A percentile compares a stretch with the other conserved stretches of the same genome.
Conservation (phyloP, 768 basidiomycete genomes). For the Lactifluus piperatus region DNA sequence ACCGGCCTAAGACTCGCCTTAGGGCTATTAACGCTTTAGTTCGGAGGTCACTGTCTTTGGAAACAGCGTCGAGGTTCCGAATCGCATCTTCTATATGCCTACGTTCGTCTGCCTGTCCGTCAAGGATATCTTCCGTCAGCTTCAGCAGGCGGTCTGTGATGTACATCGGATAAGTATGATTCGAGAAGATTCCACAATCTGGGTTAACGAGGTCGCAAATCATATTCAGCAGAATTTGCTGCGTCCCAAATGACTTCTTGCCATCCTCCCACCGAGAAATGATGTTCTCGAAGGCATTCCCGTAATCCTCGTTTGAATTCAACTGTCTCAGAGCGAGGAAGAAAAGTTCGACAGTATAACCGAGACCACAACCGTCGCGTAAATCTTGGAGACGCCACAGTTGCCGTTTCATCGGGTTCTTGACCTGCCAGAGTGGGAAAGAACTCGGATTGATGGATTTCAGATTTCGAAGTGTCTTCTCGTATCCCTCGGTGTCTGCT, state of each 20-base stretch:
- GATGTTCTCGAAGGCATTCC: not conserved
- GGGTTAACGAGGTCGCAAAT: not conserved
- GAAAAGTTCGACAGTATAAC: not conserved
- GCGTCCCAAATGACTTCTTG: not conserved
- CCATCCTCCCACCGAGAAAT: not conserved
- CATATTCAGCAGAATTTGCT: not conserved
- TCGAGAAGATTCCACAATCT: not conserved
- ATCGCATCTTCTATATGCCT: not conserved
- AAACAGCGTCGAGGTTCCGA: not conserved
- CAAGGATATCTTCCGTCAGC: not conserved
- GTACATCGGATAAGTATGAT: not conserved
- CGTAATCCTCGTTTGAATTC: not conserved
- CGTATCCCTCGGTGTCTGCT: not conserved
- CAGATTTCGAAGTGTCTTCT: not conserved
- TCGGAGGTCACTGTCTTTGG: not conserved
- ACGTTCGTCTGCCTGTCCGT: not conserved
- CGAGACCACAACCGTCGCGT: not conserved
- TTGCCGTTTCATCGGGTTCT: not conserved
- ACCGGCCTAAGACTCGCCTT: not conserved
- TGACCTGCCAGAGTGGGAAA: not conserved
- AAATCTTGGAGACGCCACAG: conserved; percentile 5
- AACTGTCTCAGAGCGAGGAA: conserved; percentile 3
- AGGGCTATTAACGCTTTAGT: not conserved
- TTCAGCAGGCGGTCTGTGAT: not conserved
- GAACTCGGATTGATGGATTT: not conserved